Evolutionary conservation across 345 rosid species (phyloP).

Genomic region (Psidium friedrichsthalianum): DNA sequence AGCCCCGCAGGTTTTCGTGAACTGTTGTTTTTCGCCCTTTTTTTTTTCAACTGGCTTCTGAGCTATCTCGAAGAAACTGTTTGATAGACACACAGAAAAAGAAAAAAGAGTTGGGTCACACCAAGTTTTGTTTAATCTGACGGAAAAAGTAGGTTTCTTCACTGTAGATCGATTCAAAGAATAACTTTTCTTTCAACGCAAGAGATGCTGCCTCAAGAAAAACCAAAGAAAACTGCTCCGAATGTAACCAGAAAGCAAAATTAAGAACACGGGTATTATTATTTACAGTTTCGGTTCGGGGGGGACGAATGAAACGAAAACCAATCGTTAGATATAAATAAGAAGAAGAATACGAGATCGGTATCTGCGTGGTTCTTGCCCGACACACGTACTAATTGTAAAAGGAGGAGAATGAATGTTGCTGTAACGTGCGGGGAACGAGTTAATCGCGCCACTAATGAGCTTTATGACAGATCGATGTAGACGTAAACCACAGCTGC

Average conservation of each 20-base stretch:
- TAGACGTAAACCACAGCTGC: not conserved
- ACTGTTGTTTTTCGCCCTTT: not conserved
- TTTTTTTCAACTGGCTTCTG: not conserved
- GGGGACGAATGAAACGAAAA: not conserved
- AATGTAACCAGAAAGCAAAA: not conserved
- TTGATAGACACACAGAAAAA: not conserved
- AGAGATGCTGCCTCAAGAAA: not conserved
- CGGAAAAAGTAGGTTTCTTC: not conserved
- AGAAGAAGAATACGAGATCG: not conserved
- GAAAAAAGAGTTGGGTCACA: not conserved
- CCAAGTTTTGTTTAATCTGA: not conserved
- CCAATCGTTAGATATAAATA: not conserved
- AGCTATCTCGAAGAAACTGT: not conserved
- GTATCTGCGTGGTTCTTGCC: not conserved
- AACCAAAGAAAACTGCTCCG: not conserved
- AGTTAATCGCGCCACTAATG: not conserved
- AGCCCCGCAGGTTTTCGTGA: not conserved
- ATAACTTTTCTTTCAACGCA: not conserved
- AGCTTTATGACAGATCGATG: not conserved
- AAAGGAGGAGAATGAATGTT: not conserved
- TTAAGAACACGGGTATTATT: not conserved
- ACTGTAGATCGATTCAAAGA: not conserved
- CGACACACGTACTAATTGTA: not conserved
- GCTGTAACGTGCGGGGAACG: not conserved
- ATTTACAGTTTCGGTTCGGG: not conserved